phyloP scores from a whole-genome alignment of 805 yeast species.

The Starmera caribaea region DNA sequence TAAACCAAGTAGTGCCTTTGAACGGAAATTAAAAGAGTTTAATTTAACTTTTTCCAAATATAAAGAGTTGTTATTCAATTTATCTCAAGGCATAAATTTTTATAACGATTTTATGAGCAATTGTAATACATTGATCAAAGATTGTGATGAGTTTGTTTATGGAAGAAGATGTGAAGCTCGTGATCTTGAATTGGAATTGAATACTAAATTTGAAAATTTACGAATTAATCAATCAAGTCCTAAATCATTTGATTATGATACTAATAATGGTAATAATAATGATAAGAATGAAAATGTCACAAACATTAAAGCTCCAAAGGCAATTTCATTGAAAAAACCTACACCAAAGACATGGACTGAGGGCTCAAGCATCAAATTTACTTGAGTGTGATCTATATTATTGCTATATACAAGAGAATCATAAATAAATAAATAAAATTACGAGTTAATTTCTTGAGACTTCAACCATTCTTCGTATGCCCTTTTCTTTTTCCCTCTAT shows the following conservation, averaged over 20 bases:
- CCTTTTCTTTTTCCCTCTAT: slow-evolving; percentile 38
- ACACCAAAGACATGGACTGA: slow-evolving; percentile 14
- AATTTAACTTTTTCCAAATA: slow-evolving; percentile 19
- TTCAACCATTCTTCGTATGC: slow-evolving; percentile 38
- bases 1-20: slow-evolving; percentile 21
- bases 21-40: slow-evolving; percentile 38
- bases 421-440: too few species aligned
- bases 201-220: slow-evolving; percentile 22
- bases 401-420: too few species aligned
- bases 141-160: slow-evolving; percentile 43
- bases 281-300: too few species aligned
- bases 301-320: slow-evolving; percentile 10
- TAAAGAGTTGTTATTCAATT: slow-evolving; percentile 46
- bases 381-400: neutral
- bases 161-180: slow-evolving; percentile 43
- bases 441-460: slow-evolving; percentile 2
- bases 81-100: slow-evolving; percentile 62
- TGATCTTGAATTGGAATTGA: slow-evolving; percentile 32
- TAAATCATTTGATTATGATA: too few species aligned
- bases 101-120: slow-evolving; percentile 51
- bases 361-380: slow-evolving; percentile 17
- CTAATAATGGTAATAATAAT: too few species aligned
- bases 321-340: slow-evolving; percentile 3
- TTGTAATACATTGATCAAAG: slow-evolving; percentile 33
- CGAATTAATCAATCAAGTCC: slow-evolving; percentile 10